Conservation (phyloP, 371 early-diverging fungal species). For the Apophysomyces variabilis region DNA sequence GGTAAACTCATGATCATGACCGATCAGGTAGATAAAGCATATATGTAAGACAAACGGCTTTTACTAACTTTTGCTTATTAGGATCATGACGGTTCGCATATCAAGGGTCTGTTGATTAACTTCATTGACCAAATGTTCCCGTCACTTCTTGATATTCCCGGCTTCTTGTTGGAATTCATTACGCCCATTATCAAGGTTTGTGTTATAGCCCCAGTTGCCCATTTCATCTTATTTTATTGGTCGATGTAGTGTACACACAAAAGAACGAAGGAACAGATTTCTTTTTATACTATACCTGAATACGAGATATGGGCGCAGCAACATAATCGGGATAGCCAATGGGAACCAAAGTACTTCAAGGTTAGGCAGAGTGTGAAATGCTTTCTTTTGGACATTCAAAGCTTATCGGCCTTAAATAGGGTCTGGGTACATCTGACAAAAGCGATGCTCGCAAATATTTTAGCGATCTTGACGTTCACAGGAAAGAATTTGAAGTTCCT, state of each 20-base stretch:
- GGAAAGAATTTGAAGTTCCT: conserved; percentile 83
- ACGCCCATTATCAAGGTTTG: conserved; percentile 97
- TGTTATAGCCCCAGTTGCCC: background rate
- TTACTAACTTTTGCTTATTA: conserved; percentile 19
- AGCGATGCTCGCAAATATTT: conserved; percentile 98
- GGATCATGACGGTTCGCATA: conserved; percentile 99
- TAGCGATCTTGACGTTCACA: conserved; percentile 78
- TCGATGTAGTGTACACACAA: conserved; percentile 56
- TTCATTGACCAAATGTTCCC: conserved; percentile 99
- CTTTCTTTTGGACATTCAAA: background rate
- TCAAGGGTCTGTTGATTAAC: conserved; percentile 99
- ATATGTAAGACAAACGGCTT: background rate
- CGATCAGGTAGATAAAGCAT: conserved; percentile 81
- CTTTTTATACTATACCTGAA: conserved; percentile 98
- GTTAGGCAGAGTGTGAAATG: conserved; percentile 25
- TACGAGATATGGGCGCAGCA: conserved; percentile 91
- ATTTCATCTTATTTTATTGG: background rate
- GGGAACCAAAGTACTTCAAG: conserved; percentile 98
- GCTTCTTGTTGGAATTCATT: conserved; percentile 98
- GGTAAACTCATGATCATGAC: conserved; percentile 99
- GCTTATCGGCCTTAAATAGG: conserved; percentile 48
- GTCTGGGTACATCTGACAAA: conserved; percentile 96
- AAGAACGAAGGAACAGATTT: conserved; percentile 57
- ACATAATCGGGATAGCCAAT: conserved; percentile 70
- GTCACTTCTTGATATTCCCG: conserved; percentile 90